These are phyloP conservation scores for Wickerhamiella vanderwaltii DNA, from an alignment of 805 yeast genomes.

Conservation along the genomic window DNA sequence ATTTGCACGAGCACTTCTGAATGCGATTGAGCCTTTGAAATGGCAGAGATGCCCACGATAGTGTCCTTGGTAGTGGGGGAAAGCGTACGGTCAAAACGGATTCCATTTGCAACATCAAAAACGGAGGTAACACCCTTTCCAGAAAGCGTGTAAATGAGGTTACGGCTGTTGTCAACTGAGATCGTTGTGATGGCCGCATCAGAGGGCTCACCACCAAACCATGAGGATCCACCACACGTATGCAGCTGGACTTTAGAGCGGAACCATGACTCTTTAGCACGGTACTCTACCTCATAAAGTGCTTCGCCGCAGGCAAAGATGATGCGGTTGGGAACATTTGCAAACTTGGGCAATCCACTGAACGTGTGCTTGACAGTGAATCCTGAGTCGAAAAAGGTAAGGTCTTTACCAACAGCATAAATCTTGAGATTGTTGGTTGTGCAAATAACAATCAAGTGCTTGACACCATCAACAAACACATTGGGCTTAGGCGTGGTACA, in stretches of 20 bases:
- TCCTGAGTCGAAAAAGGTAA: slow-evolving; percentile 71
- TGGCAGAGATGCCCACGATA: slow-evolving; percentile 17
- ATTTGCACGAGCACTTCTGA: slow-evolving; percentile 17
- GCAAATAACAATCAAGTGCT: slow-evolving; percentile 58
- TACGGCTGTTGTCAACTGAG: slow-evolving; percentile 65
- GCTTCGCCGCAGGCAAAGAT: slow-evolving; percentile 75
- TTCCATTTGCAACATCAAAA: slow-evolving; percentile 6
- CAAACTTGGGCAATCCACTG: slow-evolving; percentile 27
- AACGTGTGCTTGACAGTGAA: slow-evolving; percentile 51
- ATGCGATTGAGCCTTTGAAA: slow-evolving; percentile 6
- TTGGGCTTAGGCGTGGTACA: slow-evolving; percentile 72
- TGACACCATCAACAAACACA: slow-evolving; percentile 68
- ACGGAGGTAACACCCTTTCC: not conserved
- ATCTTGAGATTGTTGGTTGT: slow-evolving; percentile 72
- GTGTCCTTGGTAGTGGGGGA: not conserved
- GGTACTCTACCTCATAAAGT: slow-evolving; percentile 78
- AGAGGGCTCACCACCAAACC: slow-evolving; percentile 25
- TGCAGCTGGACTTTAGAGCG: slow-evolving; percentile 50
- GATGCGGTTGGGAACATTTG: slow-evolving; percentile 59
- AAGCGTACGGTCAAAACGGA: slow-evolving; percentile 2
- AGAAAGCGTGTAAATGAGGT: slow-evolving; percentile 56
- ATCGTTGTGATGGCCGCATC: slow-evolving; percentile 50
- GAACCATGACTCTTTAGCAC: slow-evolving; percentile 78
- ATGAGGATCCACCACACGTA: slow-evolving; percentile 22
- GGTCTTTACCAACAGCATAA: slow-evolving; percentile 54